phyloP scores from a whole-genome alignment of 306 rosid species.

The Trifolium fragiferum region DNA sequence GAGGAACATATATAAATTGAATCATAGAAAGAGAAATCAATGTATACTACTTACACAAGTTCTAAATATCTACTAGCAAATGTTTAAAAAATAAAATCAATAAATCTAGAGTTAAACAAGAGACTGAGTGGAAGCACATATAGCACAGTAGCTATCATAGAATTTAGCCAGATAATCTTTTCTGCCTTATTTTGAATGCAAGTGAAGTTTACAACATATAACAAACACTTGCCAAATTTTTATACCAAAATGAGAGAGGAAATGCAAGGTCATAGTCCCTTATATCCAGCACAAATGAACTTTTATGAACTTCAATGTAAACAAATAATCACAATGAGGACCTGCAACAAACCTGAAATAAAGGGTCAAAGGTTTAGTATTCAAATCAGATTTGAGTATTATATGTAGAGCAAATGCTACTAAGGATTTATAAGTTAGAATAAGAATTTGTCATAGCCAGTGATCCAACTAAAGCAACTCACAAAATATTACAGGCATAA shows the following conservation, averaged over 20 bases:
- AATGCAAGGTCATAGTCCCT: too few relatives aligned
- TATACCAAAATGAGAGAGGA: too few relatives aligned
- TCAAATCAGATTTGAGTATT: too few relatives aligned
- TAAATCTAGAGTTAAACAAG: slow-evolving; percentile 42
- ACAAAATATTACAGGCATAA: slow-evolving; percentile 21
- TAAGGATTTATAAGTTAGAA: slow-evolving; percentile 27
- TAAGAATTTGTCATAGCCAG: slow-evolving; percentile 22
- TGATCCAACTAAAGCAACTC: slow-evolving; percentile 28
- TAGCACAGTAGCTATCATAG: slow-evolving; percentile 43
- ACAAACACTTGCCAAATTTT: slow-evolving; percentile 41
- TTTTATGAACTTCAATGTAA: slow-evolving; percentile 16
- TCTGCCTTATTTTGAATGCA: slow-evolving; percentile 53
- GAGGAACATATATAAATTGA: slow-evolving; percentile 13
- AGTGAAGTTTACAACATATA: slow-evolving; percentile 43
- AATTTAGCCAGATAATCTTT: slow-evolving; percentile 42
- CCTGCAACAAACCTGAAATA: slow-evolving; percentile 48
- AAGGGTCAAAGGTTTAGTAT: too few relatives aligned
- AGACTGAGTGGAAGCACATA: slow-evolving; percentile 34
- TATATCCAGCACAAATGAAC: neutral
- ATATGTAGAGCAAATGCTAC: neutral
- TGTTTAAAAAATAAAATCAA: slow-evolving; percentile 1
- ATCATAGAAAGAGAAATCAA: slow-evolving; percentile 27
- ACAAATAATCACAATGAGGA: slow-evolving; percentile 41
- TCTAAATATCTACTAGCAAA: slow-evolving; percentile 37
- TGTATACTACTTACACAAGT: slow-evolving; percentile 35